Evolutionary conservation across 345 rosid genomes (phyloP).

Genomic region (Hirschfeldia incana): DNA sequence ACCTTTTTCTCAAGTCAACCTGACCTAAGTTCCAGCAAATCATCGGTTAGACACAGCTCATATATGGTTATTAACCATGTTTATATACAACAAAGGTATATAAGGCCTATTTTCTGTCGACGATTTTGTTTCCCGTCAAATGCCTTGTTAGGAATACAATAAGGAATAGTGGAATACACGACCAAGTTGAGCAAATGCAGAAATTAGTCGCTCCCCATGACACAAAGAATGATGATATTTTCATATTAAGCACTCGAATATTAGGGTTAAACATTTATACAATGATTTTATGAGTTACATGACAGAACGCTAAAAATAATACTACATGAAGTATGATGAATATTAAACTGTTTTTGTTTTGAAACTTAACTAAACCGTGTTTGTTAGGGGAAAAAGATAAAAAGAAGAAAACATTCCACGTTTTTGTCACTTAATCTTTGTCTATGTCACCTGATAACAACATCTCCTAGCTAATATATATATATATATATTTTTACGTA

Average conservation of each 20-base stretch:
- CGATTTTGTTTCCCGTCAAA: neutral
- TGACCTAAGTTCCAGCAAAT: neutral
- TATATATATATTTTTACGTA: too few species aligned
- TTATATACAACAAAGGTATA: too few species aligned
- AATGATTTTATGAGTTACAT: neutral
- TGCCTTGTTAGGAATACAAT: neutral
- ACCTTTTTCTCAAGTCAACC: neutral
- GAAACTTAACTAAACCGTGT: too few species aligned
- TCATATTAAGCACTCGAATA: neutral
- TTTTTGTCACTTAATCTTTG: neutral
- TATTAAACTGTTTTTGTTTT: neutral
- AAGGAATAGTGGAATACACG: slow-evolving; percentile 21
- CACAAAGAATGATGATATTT: neutral
- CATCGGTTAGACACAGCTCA: too few species aligned
- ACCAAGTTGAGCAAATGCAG: neutral
- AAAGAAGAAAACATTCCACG: neutral
- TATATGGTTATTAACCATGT: too few species aligned
- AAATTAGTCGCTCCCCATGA: slow-evolving; percentile 11
- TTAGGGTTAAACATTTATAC: neutral
- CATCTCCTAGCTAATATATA: neutral
- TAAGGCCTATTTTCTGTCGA: neutral
- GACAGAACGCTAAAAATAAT: neutral
- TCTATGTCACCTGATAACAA: neutral
- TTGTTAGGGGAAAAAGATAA: too few species aligned
- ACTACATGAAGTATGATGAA: neutral